A percentile compares a stretch with the other conserved stretches of the same genome.
Evolutionary conservation across 148 eudicot genomes (phyloP).

Genomic region (Camellia granthamiana): DNA sequence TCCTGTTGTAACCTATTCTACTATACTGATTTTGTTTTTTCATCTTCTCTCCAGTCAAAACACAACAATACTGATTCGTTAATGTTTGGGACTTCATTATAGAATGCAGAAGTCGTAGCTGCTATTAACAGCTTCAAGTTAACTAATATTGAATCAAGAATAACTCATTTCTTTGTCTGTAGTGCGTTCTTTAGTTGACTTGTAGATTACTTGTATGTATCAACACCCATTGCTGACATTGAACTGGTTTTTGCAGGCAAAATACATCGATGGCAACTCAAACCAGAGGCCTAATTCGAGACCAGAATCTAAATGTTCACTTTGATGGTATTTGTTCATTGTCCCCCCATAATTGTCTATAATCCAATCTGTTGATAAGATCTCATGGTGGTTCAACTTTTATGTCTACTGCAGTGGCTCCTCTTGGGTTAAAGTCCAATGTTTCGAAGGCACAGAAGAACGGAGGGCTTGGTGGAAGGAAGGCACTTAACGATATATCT

Average conservation of each 20-base stretch:
- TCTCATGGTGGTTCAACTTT: neutral
- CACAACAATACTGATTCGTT: neutral
- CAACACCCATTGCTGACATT: neutral
- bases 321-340: conserved; percentile 32
- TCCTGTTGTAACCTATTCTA: neutral
- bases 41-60: too few species aligned
- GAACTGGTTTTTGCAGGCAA: conserved; percentile 3
- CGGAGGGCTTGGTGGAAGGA: conserved; percentile 42
- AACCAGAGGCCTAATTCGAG: conserved; percentile 33
- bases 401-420: conserved; percentile 23
- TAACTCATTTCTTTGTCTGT: neutral
- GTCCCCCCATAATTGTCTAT: neutral
- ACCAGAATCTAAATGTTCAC: conserved; percentile 40
- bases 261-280: conserved; percentile 35
- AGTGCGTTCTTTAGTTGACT: neutral
- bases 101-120: neutral
- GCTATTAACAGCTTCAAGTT: neutral
- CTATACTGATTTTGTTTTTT: too few species aligned
- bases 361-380: neutral
- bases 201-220: neutral
- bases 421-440: conserved; percentile 32
- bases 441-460: conserved; percentile 29
- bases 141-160: neutral
- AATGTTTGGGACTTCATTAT: neutral
- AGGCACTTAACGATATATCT: conserved; percentile 53